Evolutionary conservation across 2,329 filamentous ascomycete genomes (phyloP), one percentile per base, ranked within the genome.

Genomic region (Fusarium liriodendri): DNA sequence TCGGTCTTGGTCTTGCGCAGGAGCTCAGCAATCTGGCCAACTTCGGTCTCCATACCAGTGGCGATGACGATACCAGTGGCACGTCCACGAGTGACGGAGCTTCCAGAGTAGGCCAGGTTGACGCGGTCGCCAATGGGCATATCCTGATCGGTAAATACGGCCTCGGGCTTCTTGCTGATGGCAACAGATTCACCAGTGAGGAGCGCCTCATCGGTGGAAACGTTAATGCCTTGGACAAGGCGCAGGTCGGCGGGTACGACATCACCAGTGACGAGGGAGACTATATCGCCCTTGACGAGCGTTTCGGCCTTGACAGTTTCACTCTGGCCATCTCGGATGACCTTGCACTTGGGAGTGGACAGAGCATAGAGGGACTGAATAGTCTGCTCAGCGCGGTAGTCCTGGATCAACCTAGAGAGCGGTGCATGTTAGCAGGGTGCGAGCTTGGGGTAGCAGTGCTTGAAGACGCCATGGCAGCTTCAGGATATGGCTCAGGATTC

Each of bases 201-300:
- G 67, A 93, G 87, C 14, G 92, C 91, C 81, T 94, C 92, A 70
- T 97, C 94, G 73, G 92, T 93, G 59, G 92, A 92, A 68, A 94
- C 84, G 81, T 95, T 95, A 83, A 95, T 90, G 66, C 88, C 89
- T 72, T 92, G 87, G 70, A 92, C 82, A 22, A 91, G 84, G 71
- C 91, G 88, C 59, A 94, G 83, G 81, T 94, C 92, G 37, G 92
- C 92, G 6, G 92, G 91, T 38, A 94, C 87, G 57, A 93, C 90
- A 79, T 93, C 92, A 73, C 92, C 92, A 47, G 89, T 91, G 73
- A 85, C 87, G 72, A 91, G 86, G 62, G 85, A 82, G 67, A 91
- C 89, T 59, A 94, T 82, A 73, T 94, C 92, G 63, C 92, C 93
- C 61, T 87, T 88, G 50, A 94, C 91, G 40, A 94, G 84, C 14